phyloP scores from a whole-genome alignment of 2,329 filamentous ascomycete species.

The Xylariaceae sp. region DNA sequence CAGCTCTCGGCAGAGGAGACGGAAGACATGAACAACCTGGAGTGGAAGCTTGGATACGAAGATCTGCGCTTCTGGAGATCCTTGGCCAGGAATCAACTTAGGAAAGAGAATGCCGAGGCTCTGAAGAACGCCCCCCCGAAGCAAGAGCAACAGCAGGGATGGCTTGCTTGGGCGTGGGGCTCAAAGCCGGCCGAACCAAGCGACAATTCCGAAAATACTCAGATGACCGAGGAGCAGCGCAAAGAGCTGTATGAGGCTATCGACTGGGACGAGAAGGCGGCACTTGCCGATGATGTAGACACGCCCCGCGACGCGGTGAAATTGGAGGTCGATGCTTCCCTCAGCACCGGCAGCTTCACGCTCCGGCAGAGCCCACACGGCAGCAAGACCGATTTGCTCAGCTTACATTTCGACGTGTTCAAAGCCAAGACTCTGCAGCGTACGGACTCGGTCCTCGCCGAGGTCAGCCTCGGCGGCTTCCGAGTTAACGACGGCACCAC shows the following conservation, averaged over 20 bases:
- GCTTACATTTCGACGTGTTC: slow-evolving; percentile 90
- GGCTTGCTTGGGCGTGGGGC: slow-evolving; percentile 90
- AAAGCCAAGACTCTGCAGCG: slow-evolving; percentile 83
- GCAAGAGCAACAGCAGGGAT: slow-evolving; percentile 68
- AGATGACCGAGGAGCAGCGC: slow-evolving; percentile 91
- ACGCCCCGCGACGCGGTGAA: slow-evolving; percentile 87
- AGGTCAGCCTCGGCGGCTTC: slow-evolving; percentile 85
- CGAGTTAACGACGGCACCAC: slow-evolving; percentile 95
- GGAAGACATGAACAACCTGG: slow-evolving; percentile 66
- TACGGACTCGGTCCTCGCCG: slow-evolving; percentile 82
- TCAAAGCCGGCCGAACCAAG: slow-evolving; percentile 52
- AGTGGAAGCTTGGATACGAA: slow-evolving; percentile 86
- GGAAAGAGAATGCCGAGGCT: slow-evolving; percentile 89
- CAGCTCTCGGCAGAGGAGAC: slow-evolving; percentile 64
- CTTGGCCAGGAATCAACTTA: slow-evolving; percentile 83
- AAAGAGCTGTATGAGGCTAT: slow-evolving; percentile 97
- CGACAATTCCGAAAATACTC: slow-evolving; percentile 65
- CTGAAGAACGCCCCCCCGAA: slow-evolving; percentile 54
- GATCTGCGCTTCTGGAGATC: slow-evolving; percentile 97
- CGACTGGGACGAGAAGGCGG: slow-evolving; percentile 95
- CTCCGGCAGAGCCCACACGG: slow-evolving; percentile 77
- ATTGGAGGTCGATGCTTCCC: slow-evolving; percentile 81
- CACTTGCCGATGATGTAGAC: slow-evolving; percentile 79
- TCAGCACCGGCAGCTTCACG: slow-evolving; percentile 95
- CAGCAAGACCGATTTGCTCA: slow-evolving; percentile 73